Base-by-base conservation (phyloP, 139 green algal species). In the Tetraselmis chui region DNA sequence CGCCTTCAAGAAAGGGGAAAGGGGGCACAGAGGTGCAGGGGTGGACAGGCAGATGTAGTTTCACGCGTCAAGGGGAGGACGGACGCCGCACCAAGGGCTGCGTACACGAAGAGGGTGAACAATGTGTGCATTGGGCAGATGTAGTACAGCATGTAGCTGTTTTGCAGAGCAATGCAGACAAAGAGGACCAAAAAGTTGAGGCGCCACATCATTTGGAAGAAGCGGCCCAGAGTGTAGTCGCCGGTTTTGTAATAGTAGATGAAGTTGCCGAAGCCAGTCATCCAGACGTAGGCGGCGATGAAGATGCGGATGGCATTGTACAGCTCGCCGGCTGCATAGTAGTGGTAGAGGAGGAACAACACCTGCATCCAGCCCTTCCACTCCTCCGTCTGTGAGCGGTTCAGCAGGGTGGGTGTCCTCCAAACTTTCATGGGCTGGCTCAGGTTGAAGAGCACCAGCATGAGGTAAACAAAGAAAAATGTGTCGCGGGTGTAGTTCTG, bases 81-180 rank as follows among this genome's bases (percentile, higher is more conserved):
- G 24, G 80, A 59, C 25, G 80, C 88, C 28, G 96, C 82, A 67
- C 83, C 94, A 59, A 98, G 87, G 1, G 83, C 82, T n/a, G 59
- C 90, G 84, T 98, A 98, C 23, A 98, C 94, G 76, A 97, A 88
- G 23, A 98, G 80, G 1, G 96, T 98, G 91, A 96, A 99, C 32
- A 98, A 91, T 26, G 96, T 98, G 91, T 99, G 96, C 96, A 99
- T 98, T 82, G 95, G 95, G 90, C 95, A 98, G 86, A 99, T 99
- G 89, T 99, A 99, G 88, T 99, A 99, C 18, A 99, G 91, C 95
- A 99, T 97, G 90, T 98, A 98, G 83, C 86, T 89, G 89, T 99
- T 98, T 75, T 84, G 85, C 78, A 98, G 84, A 32, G 91, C 91
- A 0, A 95, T 76, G 86, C 95, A 98, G 76, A 78, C 45, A 76